Percentiles rank a stretch among this genome's conserved stretches.
phyloP scores from a whole-genome alignment of 768 basidiomycete genomes.

The Arthromyces matolae region DNA sequence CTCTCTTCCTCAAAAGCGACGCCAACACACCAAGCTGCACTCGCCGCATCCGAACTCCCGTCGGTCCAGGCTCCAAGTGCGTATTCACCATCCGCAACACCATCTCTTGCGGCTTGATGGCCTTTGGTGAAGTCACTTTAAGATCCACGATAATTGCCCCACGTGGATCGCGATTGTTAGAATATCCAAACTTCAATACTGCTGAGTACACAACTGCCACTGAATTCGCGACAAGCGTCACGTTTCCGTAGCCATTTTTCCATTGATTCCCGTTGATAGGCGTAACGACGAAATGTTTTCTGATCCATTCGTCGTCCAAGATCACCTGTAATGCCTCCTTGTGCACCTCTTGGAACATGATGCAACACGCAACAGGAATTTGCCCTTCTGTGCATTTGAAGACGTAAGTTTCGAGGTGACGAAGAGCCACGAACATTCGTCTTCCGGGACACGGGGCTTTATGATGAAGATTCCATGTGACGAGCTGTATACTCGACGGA shows the following conservation, averaged over 20 bases:
- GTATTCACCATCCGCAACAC: slow-evolving; percentile 67
- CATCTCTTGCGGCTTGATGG: slow-evolving; percentile 31
- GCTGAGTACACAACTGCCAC: slow-evolving; percentile 46
- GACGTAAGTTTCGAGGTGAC: slow-evolving; percentile 51
- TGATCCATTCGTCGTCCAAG: slow-evolving; percentile 60
- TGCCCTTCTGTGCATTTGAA: slow-evolving; percentile 43
- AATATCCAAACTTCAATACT: slow-evolving; percentile 50
- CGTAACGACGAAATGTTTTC: slow-evolving; percentile 52
- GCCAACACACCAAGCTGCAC: slow-evolving; percentile 53
- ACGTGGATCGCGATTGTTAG: slow-evolving; percentile 47
- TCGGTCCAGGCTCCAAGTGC: slow-evolving; percentile 63
- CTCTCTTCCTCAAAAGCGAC: slow-evolving; percentile 44
- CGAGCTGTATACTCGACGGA: slow-evolving; percentile 41
- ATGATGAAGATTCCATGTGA: slow-evolving; percentile 76
- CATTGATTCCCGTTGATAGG: slow-evolving; percentile 55
- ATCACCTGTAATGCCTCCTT: slow-evolving; percentile 41
- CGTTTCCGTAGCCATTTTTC: slow-evolving; percentile 62
- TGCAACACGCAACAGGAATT: slow-evolving; percentile 54
- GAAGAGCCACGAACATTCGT: slow-evolving; percentile 47
- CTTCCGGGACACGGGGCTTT: slow-evolving; percentile 28
- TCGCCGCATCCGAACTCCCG: slow-evolving; percentile 39
- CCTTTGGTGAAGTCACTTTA: slow-evolving; percentile 37
- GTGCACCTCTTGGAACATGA: slow-evolving; percentile 70
- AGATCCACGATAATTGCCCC: slow-evolving; percentile 58
- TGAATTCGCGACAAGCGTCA: slow-evolving; percentile 62